phyloP scores from a whole-genome alignment of 345 rosid genomes.

The Clarkia xantiana region DNA sequence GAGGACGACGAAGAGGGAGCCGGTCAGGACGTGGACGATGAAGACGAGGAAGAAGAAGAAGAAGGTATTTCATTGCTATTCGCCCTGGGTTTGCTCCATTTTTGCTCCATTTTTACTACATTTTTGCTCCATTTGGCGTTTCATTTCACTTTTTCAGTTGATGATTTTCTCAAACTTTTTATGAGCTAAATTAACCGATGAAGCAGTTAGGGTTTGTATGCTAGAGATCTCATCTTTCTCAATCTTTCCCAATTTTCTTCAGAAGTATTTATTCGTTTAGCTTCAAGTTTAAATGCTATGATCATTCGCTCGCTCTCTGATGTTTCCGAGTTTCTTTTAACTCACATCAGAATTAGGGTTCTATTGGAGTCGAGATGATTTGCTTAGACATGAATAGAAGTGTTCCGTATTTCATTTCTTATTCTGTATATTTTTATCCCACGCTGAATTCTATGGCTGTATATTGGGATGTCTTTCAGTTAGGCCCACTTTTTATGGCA shows the following conservation, averaged over 20 bases:
- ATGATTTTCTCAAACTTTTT: neutral
- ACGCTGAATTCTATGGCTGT: no score
- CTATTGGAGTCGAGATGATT: neutral
- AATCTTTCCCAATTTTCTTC: no score
- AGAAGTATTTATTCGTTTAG: no score
- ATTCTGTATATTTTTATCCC: no score
- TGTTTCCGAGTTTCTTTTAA: neutral
- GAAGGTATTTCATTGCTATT: neutral
- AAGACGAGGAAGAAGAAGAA: slow-evolving; percentile 64
- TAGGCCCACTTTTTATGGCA: no score
- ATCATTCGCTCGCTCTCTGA: no score
- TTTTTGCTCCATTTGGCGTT: no score
- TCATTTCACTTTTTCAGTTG: neutral
- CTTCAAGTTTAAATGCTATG: no score
- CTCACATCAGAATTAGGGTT: neutral
- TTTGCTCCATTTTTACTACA: neutral
- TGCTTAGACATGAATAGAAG: no score
- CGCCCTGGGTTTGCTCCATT: neutral
- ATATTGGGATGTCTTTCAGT: no score
- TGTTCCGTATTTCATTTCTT: no score
- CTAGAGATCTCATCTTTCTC: neutral
- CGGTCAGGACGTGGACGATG: slow-evolving; percentile 22
- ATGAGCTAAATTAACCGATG: neutral
- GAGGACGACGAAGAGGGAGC: slow-evolving; percentile 26
- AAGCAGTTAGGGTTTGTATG: slow-evolving; percentile 2